These are phyloP conservation scores for Hypocrella siamensis DNA, from an alignment of 2,329 filamentous ascomycete species.

Conservation along the genomic window DNA sequence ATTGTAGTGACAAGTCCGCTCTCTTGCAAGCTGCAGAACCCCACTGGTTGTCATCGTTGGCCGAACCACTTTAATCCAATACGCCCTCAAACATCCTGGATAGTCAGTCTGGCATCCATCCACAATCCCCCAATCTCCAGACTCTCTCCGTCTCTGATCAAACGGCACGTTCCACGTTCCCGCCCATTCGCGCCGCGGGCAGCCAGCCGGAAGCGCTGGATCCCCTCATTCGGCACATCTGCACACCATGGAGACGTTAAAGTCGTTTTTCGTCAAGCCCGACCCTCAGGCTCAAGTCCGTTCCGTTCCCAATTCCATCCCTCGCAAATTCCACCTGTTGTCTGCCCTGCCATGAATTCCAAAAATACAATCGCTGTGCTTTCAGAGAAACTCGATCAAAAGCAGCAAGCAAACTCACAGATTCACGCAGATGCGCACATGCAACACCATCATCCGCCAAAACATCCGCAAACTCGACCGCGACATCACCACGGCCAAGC, in stretches of 20 bases:
- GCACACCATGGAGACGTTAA: constrained; percentile 80
- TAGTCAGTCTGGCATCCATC: too few species aligned
- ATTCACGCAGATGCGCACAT: constrained; percentile 67
- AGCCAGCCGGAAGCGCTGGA: background rate
- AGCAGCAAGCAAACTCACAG: background rate
- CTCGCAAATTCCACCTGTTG: background rate
- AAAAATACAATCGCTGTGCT: too few species aligned
- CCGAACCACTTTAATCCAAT: too few species aligned
- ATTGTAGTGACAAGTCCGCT: too few species aligned
- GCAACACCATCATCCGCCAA: constrained; percentile 73
- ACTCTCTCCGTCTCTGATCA: too few species aligned
- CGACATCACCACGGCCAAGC: constrained; percentile 66
- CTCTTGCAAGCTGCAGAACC: too few species aligned
- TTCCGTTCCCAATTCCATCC: background rate
- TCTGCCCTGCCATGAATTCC: background rate
- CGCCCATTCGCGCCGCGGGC: background rate
- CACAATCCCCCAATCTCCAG: too few species aligned
- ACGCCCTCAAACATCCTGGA: too few species aligned
- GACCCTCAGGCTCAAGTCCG: constrained; percentile 84
- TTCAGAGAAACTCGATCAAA: too few species aligned
- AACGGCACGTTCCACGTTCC: too few species aligned
- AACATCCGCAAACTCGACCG: constrained; percentile 93
- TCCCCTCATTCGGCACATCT: too few species aligned
- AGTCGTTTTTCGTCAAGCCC: constrained; percentile 75
- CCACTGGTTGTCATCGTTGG: too few species aligned